A percentile compares a stretch with the other conserved stretches of the same genome.
Conservation (phyloP, 192 early-diverging fungal genomes). For the Entrophospora sp. region DNA sequence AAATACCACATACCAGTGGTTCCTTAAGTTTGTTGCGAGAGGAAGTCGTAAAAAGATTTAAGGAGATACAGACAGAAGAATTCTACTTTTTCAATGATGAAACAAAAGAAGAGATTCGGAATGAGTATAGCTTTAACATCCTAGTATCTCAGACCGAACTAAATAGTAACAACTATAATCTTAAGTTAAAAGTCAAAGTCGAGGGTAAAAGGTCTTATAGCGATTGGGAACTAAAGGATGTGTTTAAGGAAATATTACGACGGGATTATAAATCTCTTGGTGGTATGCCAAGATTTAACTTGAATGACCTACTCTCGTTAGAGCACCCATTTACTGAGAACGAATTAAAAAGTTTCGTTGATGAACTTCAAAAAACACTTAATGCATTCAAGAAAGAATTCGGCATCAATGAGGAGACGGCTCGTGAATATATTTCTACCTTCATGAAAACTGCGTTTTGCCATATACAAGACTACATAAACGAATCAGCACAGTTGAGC, state of each 20-base stretch:
- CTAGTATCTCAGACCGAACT: neutral
- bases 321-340: neutral
- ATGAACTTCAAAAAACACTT: neutral
- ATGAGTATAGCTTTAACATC: neutral
- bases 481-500: constrained; percentile 1
- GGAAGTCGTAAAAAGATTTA: neutral
- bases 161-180: neutral
- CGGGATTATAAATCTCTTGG: neutral
- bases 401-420: constrained; percentile 2
- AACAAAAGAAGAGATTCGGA: neutral
- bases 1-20: neutral
- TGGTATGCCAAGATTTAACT: constrained; percentile 1
- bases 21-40: neutral
- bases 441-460: constrained; percentile 10
- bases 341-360: neutral
- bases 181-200: neutral
- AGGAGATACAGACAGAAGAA: neutral
- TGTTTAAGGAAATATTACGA: constrained; percentile 6
- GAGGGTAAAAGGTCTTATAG: constrained; percentile 12
- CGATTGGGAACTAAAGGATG: constrained; percentile 11
- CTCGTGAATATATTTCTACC: neutral
- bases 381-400: constrained; percentile 5
- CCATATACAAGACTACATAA: neutral
- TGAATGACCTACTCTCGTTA: neutral
- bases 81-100: constrained; percentile 4